These are phyloP conservation scores for Mortierella sp. DNA, from an alignment of 371 early-diverging fungal genomes.

Conservation along the genomic window DNA sequence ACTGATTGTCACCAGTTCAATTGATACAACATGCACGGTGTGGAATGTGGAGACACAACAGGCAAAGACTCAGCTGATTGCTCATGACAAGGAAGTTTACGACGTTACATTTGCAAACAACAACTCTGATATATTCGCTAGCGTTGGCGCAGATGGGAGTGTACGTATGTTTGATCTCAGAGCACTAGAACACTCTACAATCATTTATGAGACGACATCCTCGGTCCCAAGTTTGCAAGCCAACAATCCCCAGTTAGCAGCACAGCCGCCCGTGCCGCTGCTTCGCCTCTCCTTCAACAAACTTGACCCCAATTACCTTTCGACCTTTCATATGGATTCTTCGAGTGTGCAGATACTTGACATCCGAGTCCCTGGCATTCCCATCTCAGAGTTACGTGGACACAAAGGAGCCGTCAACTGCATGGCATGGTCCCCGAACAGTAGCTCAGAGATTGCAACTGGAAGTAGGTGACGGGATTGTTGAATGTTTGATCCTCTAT, in stretches of 20 bases:
- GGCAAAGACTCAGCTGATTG: conserved; percentile 97
- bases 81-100: conserved; percentile 97
- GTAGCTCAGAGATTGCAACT: conserved; percentile 77
- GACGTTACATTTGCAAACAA: conserved; percentile 94
- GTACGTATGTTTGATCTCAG: conserved; percentile 97
- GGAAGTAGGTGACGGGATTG: conserved; percentile 67
- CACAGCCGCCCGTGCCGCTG: conserved; percentile 68
- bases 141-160: conserved; percentile 96
- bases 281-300: conserved; percentile 91
- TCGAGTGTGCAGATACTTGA: conserved; percentile 86
- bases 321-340: conserved; percentile 91
- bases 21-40: conserved; percentile 98
- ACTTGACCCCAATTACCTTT: conserved; percentile 89
- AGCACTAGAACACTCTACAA: conserved; percentile 94
- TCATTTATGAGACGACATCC: conserved; percentile 93
- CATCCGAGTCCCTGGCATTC: conserved; percentile 90
- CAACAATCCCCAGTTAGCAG: conserved; percentile 21
- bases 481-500: not conserved
- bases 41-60: conserved; percentile 96
- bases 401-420: conserved; percentile 85
- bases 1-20: conserved; percentile 89
- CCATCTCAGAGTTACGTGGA: conserved; percentile 85
- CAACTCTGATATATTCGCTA: conserved; percentile 92
- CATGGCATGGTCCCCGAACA: conserved; percentile 86
- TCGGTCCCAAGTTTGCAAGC: conserved; percentile 55